Evolutionary conservation across 2,329 filamentous ascomycete species (phyloP).

Genomic region (Arthrobotrys entomopaga): DNA sequence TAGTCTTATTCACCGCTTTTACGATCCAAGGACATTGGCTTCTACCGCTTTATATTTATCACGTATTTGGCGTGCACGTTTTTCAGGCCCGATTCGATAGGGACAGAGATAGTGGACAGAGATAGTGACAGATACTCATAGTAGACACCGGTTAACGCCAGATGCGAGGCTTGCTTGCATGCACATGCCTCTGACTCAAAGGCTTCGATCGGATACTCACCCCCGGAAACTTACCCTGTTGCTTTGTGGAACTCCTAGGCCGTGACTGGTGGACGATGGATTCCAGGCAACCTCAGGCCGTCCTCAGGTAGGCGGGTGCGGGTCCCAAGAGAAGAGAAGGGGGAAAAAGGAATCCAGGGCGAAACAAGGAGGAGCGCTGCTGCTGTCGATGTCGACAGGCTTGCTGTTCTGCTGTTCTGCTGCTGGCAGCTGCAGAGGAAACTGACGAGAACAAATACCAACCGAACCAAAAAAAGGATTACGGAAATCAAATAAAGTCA

Average conservation of each 20-base stretch:
- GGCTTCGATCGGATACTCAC: slow-evolving; percentile 47
- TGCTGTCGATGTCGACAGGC: slow-evolving; percentile 13
- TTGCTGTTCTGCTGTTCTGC: no score
- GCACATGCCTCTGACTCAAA: slow-evolving; percentile 50
- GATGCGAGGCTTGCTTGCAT: slow-evolving; percentile 22
- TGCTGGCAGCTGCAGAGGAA: slow-evolving; percentile 4
- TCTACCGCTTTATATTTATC: slow-evolving; percentile 44
- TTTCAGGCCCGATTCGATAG: slow-evolving; percentile 41
- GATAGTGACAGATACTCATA: slow-evolving; percentile 45
- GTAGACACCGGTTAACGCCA: slow-evolving; percentile 46
- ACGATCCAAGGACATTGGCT: slow-evolving; percentile 40
- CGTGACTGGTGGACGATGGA: slow-evolving; percentile 29
- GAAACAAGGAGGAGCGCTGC: slow-evolving; percentile 29
- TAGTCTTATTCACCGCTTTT: slow-evolving; percentile 47
- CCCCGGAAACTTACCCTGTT: slow-evolving; percentile 42
- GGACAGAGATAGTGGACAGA: slow-evolving; percentile 45
- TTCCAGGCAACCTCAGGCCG: slow-evolving; percentile 54
- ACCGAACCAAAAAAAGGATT: slow-evolving; percentile 25
- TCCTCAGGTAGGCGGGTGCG: slow-evolving; percentile 37
- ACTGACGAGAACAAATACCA: slow-evolving; percentile 1
- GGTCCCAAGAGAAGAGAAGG: slow-evolving; percentile 14
- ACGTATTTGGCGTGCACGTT: slow-evolving; percentile 53
- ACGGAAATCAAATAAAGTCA: slow-evolving; percentile 53
- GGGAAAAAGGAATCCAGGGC: slow-evolving; percentile 18
- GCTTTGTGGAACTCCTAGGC: slow-evolving; percentile 9